Base-by-base conservation (phyloP, 1,284 basidiomycete genomes). In the Rhodotorula sp. region DNA sequence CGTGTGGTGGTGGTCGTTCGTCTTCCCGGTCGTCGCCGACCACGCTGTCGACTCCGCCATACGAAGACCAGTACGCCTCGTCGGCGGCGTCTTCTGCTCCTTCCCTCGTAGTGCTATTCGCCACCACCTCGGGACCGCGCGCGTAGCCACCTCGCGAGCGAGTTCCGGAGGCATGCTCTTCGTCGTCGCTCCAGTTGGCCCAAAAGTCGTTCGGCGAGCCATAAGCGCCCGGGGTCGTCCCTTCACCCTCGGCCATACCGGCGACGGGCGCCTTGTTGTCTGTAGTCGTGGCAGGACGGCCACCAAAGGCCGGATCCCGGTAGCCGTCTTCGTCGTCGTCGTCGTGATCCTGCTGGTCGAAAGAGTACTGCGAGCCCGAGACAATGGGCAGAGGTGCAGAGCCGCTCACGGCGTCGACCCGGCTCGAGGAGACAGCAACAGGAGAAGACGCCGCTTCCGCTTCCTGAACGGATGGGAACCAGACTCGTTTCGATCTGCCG, bases 191-290 rank as follows among this genome's bases (percentile, higher is more conserved):
- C 66, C 69, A 73, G 0, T 69, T 69, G 14, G 57, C 63, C 72
- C 72, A 73, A n/a, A 73, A 73, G 31, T 73, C 69, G 28, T 73
- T 66, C 1, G 72, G 62, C 0, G 60, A 64, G 0, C 66, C 72
- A 28, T 68, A 68, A 3, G 69, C 72, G 1, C 72, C 72, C 1
- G 71, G 71, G 2, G 71, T 73, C 4, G 71, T 67, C 2, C 71
- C 71, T 31, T 73, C 66, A 4, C 71, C 68, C 47, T 70, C 65
- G 6, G 60, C 64, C 67, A 69, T 69, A 6, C 64, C 67, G 38
- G 12, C 59, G 0, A 28, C 50, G 5, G 62, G 45, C 45, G 55
- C 47, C 62, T 64, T 64, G 43, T 60, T 60, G 57, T 65, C 66
- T n/a, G 54, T 58, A 50, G 65, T 71, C 26, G 54, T 55, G 12